Evolutionary conservation across 805 yeast genomes (phyloP), one percentile per base, ranked within the genome.

Genomic region (Vanderwaltozyma yarrowii): DNA sequence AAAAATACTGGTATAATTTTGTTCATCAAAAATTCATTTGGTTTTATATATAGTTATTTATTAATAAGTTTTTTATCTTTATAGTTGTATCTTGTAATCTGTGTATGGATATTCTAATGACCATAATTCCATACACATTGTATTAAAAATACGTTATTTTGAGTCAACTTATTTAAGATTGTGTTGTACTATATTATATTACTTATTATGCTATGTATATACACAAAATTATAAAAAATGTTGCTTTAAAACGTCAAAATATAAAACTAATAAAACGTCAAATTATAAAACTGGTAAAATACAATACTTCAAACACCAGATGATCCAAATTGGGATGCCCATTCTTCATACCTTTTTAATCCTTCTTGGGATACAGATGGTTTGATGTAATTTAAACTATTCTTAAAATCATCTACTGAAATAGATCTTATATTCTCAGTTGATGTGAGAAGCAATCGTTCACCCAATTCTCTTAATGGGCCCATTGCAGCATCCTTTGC

Each of bases 401-500:
- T 74, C 40, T 69, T 67, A 55, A 92, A 89, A 58, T 89, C 98
- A 8, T 64, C 64, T 35, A 86, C 61, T 17, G 69, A 67, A 36
- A 92, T 74, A 0, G 95, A 79, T 38, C 97, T 66, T 39, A 89
- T 87, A 42, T 76, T 76, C 38, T 80, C 84, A 26, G 85, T 77
- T 2, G 84, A 69, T 0, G 76, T 72, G 30, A 68, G 63, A 45
- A 89, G 66, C 39, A 89, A 70, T 33, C 80, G 77, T 42, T 89
- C 96, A 2, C 97, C 96, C 18, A 89, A 64, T 30, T 86, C 80
- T 45, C 98, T 70, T 27, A 92, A 65, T 2, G 98, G 97, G 1
- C 96, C 96, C 96, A 89, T 88, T 1, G 98, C 96, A 3, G 96
- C 94, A 58, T 89, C 96, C 60, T 88, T 92, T 2, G 96, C 95